phyloP scores from a whole-genome alignment of 1,284 basidiomycete species.

The Sanguinoderma infundibulare region DNA sequence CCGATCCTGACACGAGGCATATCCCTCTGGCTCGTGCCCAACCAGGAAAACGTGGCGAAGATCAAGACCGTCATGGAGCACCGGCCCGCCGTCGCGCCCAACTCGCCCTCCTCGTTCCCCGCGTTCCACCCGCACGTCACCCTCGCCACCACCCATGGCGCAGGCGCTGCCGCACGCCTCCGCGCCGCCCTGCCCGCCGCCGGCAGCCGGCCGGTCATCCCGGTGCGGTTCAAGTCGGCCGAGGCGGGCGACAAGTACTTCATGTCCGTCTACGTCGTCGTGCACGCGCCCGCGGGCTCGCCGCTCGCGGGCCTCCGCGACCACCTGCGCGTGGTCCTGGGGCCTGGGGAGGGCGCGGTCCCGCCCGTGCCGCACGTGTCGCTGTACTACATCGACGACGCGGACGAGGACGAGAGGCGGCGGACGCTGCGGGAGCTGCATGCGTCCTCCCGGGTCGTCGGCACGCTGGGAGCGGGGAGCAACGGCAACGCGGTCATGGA shows the following conservation, averaged over 20 bases:
- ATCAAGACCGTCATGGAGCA: slow-evolving; percentile 52
- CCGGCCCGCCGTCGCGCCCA: slow-evolving; percentile 32
- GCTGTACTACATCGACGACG: slow-evolving; percentile 68
- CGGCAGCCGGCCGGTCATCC: slow-evolving; percentile 38
- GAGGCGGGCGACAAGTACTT: slow-evolving; percentile 65
- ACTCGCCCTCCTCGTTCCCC: slow-evolving; percentile 53
- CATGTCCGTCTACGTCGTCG: slow-evolving; percentile 67
- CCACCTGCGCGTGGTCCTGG: slow-evolving; percentile 48
- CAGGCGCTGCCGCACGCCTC: slow-evolving; percentile 39
- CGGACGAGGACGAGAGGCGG: slow-evolving; percentile 48
- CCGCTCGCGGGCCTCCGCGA: slow-evolving; percentile 51
- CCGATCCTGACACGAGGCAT: slow-evolving; percentile 41
- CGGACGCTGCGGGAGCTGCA: slow-evolving; percentile 41
- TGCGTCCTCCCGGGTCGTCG: slow-evolving; percentile 38
- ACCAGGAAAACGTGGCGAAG: slow-evolving; percentile 39
- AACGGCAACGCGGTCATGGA: slow-evolving; percentile 24
- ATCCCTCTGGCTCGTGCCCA: slow-evolving; percentile 69
- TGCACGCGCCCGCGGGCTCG: slow-evolving; percentile 44
- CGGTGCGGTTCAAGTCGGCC: slow-evolving; percentile 55
- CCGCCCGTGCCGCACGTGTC: slow-evolving; percentile 73
- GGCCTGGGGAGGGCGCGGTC: slow-evolving; percentile 43
- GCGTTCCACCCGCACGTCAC: slow-evolving; percentile 72
- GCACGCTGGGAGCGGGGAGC: too few species aligned
- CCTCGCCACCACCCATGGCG: slow-evolving; percentile 56
- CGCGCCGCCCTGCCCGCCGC: slow-evolving; percentile 46